Percentiles rank a stretch among this genome's conserved stretches.
Evolutionary conservation across 2,329 filamentous ascomycete genomes (phyloP).

Genomic region (Cladosporium sp.): DNA sequence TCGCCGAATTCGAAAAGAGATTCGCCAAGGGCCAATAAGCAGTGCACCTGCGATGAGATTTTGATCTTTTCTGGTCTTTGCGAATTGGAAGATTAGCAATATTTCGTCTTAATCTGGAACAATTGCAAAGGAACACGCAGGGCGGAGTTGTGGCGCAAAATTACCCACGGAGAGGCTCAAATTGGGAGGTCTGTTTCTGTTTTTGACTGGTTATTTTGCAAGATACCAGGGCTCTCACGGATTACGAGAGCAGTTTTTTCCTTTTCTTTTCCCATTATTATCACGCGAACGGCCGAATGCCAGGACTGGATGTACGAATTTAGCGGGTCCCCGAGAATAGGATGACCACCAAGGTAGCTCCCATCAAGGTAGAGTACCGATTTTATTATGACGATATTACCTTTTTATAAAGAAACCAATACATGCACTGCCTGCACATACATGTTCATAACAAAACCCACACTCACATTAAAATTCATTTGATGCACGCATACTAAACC

Average conservation of each 20-base stretch:
- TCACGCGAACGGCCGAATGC: not conserved
- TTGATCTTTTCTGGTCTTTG: no score
- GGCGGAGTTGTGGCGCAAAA: not conserved
- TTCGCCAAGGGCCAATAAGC: conserved; percentile 46
- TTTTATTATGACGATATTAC: not conserved
- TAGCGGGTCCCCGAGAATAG: conserved; percentile 2
- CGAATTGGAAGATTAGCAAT: no score
- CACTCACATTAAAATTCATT: no score
- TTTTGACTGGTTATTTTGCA: not conserved
- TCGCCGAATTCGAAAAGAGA: conserved; percentile 71
- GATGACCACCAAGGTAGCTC: conserved; percentile 13
- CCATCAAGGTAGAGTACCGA: conserved; percentile 12
- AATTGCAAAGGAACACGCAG: no score
- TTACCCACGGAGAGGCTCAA: no score
- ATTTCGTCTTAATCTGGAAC: no score
- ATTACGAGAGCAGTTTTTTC: no score
- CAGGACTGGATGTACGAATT: conserved; percentile 3
- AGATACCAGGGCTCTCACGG: not conserved
- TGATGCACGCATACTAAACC: not conserved
- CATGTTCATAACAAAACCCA: no score
- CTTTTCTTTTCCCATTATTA: no score
- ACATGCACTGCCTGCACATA: no score
- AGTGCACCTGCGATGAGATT: not conserved
- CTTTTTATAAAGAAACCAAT: conserved; percentile 2
- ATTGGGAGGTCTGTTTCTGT: no score